Conservation (phyloP, 352 stramenopile genomes). For the Peronospora farinosa region DNA sequence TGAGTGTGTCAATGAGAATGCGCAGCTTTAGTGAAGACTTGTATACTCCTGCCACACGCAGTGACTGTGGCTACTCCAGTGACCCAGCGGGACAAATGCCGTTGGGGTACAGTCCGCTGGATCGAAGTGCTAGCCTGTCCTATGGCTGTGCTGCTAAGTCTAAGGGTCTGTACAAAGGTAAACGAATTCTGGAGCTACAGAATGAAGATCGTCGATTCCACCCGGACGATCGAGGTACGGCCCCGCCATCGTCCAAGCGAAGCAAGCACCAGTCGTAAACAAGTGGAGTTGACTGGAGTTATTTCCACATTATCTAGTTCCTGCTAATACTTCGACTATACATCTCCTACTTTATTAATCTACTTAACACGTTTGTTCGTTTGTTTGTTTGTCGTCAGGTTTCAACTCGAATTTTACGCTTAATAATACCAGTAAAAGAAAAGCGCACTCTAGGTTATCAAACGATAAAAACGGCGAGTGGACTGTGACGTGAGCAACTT, state of each 20-base stretch:
- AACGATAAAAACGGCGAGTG: no score
- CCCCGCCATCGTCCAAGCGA: slow-evolving; percentile 49
- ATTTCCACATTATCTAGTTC: slow-evolving; percentile 12
- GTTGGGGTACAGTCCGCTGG: slow-evolving; percentile 19
- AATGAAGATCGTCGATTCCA: slow-evolving; percentile 67
- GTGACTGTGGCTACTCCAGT: slow-evolving; percentile 34
- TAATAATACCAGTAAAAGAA: no score
- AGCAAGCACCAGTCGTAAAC: slow-evolving; percentile 34
- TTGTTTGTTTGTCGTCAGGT: no score
- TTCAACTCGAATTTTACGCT: no score
- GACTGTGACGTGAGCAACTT: no score
- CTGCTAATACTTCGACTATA: slow-evolving; percentile 19
- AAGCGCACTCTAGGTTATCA: no score
- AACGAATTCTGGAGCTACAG: slow-evolving; percentile 68
- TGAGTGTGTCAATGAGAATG: slow-evolving; percentile 16
- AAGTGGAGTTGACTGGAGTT: not conserved
- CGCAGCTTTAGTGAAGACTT: slow-evolving; percentile 41
- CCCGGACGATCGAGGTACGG: slow-evolving; percentile 38
- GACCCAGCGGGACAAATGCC: slow-evolving; percentile 16
- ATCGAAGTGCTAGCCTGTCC: slow-evolving; percentile 36
- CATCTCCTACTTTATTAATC: slow-evolving; percentile 24
- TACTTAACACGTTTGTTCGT: slow-evolving; percentile 10
- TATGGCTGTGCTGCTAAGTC: slow-evolving; percentile 27
- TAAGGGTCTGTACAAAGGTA: slow-evolving; percentile 49
- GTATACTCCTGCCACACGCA: slow-evolving; percentile 13